phyloP scores from a whole-genome alignment of 2,329 filamentous ascomycete genomes.

The Fusarium protoensiforme region DNA sequence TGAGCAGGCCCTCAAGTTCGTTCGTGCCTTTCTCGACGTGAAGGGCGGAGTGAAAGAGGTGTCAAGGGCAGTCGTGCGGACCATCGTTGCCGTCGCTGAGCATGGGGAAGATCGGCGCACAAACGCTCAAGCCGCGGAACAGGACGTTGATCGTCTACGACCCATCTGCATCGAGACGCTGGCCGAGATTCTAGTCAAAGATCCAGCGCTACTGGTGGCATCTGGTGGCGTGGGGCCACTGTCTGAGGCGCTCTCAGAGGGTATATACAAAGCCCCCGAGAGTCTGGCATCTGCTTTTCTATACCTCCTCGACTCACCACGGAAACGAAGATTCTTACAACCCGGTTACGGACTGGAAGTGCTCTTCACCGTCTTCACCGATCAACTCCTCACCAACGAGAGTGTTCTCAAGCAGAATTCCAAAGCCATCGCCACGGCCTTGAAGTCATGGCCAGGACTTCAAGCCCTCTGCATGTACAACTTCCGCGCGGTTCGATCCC shows the following conservation, averaged over 20 bases:
- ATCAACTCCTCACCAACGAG: conserved; percentile 74
- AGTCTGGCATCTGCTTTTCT: conserved; percentile 89
- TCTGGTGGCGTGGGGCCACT: conserved; percentile 87
- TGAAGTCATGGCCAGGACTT: conserved; percentile 94
- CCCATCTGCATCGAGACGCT: conserved; percentile 94
- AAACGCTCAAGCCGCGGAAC: conserved; percentile 74
- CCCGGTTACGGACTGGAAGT: conserved; percentile 91
- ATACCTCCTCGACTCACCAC: conserved; percentile 87
- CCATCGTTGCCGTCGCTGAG: conserved; percentile 90
- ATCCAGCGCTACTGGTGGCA: conserved; percentile 82
- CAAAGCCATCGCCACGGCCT: conserved; percentile 88
- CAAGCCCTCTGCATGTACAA: conserved; percentile 90
- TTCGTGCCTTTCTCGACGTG: conserved; percentile 93
- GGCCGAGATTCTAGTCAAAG: conserved; percentile 88
- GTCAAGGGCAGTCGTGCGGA: conserved; percentile 86
- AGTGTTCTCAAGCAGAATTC: conserved; percentile 82
- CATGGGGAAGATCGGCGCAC: conserved; percentile 88
- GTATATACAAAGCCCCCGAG: conserved; percentile 91
- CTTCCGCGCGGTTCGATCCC: conserved; percentile 84
- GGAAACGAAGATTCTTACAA: conserved; percentile 82
- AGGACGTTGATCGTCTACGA: conserved; percentile 84
- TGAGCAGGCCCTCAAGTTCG: conserved; percentile 96
- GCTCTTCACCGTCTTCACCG: conserved; percentile 92
- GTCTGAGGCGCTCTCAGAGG: conserved; percentile 92
- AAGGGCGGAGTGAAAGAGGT: conserved; percentile 92